phyloP scores from a whole-genome alignment of 2,329 filamentous ascomycete species.

The Tolypocladium tropicale region DNA sequence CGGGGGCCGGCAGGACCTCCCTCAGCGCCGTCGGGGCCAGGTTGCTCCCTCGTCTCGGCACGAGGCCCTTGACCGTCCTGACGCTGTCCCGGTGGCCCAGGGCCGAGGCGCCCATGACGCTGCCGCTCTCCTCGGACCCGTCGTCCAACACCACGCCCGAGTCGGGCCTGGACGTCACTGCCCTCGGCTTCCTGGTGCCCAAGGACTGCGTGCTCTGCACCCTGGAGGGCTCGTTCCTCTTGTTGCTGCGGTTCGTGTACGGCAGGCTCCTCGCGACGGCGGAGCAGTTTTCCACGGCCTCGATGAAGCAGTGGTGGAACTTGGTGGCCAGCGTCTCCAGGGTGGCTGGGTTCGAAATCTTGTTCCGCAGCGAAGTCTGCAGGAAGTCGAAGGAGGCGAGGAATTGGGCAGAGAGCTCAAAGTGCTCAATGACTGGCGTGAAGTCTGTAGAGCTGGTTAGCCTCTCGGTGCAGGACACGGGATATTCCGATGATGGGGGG shows the following conservation, averaged over 20 bases:
- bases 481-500: fast-evolving
- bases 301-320: slow-evolving; percentile 29
- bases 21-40: slow-evolving; percentile 12
- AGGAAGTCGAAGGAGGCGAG: slow-evolving; percentile 22
- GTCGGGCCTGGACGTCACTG: slow-evolving; percentile 21
- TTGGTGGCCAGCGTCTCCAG: slow-evolving; percentile 27
- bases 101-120: slow-evolving; percentile 11
- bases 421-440: slow-evolving; percentile 30
- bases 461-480: too few relatives aligned
- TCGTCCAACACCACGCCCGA: slow-evolving; percentile 29
- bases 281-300: slow-evolving; percentile 26
- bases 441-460: slow-evolving; percentile 16
- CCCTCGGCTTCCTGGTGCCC: slow-evolving; percentile 13
- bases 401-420: slow-evolving; percentile 24
- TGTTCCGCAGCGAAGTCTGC: slow-evolving; percentile 22
- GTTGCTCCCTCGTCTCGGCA: slow-evolving; percentile 11
- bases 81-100: slow-evolving; percentile 20
- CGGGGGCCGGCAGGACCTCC: slow-evolving; percentile 8
- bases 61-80: slow-evolving; percentile 13
- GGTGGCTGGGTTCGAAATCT: slow-evolving; percentile 25
- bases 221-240: slow-evolving; percentile 20
- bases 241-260: slow-evolving; percentile 30
- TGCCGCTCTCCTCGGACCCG: slow-evolving; percentile 26
- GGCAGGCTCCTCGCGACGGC: slow-evolving; percentile 23
- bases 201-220: slow-evolving; percentile 10